Base-by-base conservation (phyloP, 345 rosid species). In the Citrus sp. region DNA sequence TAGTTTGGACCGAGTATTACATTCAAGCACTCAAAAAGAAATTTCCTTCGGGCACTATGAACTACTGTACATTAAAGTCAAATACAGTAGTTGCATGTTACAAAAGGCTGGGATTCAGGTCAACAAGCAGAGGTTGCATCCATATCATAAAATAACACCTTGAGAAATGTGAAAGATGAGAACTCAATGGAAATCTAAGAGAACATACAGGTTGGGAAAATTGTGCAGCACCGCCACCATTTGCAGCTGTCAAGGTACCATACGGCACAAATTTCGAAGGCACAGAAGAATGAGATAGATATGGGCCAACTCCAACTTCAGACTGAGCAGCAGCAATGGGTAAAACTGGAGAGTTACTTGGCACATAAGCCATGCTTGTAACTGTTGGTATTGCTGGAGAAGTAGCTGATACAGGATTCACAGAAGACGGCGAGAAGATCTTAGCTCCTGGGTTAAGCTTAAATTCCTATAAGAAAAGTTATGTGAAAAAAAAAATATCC, bases 391-490 rank as follows among this genome's bases (percentile, higher is more conserved):
- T 85, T 62, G 80, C 78, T 46, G 93, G 85, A 87, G 86, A 65
- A 77, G 79, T 80, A 3, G 88, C 86, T 24, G 95, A 68, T 82
- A 75, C 60, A 64, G 89, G 68, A 79, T 83, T 87, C 30, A 85
- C 79, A 82, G 80, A 88, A 78, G 94, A 84, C 10, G 98, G 98
- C 77, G 89, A 91, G 84, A 93, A 95, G 55, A 79, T 76, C 84
- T 91, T 91, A 76, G 98, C 98, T 71, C 80, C 91, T 21, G 98
- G 94, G 78, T 95, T 95, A 78, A 95, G 95, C 87, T 92, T 95
- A 87, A 87, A 94, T 70, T 88, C 98, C 98, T 95, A 84, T 22
- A 71, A 71, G 58, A 71, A 63, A 46, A 46, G 14, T 64, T 35
- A 42, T 32, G 49, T 32, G 14, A 70, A 24, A 60, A 61, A 22